phyloP scores from a whole-genome alignment of 1,139 yeast species.

The Meyerozyma smithsonii region DNA sequence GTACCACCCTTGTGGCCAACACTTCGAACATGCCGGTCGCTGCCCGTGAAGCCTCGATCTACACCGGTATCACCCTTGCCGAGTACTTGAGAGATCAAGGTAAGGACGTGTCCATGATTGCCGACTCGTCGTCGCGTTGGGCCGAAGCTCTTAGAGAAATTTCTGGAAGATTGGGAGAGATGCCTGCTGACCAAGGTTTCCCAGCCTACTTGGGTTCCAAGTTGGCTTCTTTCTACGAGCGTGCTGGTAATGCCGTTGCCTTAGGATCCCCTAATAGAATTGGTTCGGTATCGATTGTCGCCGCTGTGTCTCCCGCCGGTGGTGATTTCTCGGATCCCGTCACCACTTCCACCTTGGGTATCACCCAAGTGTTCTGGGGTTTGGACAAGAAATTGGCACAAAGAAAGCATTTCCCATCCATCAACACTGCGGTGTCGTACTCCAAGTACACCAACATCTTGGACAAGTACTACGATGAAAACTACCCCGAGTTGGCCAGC shows the following conservation, averaged over 20 bases:
- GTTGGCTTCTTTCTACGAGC: conserved; percentile 96
- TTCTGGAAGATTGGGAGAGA: conserved; percentile 99
- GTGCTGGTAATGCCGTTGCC: conserved; percentile 97
- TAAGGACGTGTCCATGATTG: conserved; percentile 98
- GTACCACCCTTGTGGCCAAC: conserved; percentile 97
- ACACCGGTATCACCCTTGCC: conserved; percentile 97
- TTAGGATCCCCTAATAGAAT: conserved; percentile 94
- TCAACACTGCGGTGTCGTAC: conserved; percentile 92
- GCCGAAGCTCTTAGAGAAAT: conserved; percentile 99
- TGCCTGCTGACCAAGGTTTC: conserved; percentile 99
- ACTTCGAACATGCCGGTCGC: conserved; percentile 99
- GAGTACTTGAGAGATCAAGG: conserved; percentile 99
- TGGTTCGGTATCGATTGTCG: conserved; percentile 98
- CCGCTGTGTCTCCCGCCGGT: conserved; percentile 99
- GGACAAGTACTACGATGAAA: conserved; percentile 76
- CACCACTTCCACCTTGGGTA: conserved; percentile 95
- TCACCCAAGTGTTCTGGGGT: conserved; percentile 99
- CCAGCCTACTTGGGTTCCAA: conserved; percentile 99
- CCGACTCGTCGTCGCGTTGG: conserved; percentile 99
- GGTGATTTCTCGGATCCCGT: conserved; percentile 99
- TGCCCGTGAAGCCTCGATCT: conserved; percentile 98
- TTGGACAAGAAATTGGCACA: conserved; percentile 97
- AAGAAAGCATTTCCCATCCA: conserved; percentile 99
- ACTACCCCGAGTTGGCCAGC: conserved; percentile 86
- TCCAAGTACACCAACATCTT: conserved; percentile 91